phyloP scores from a whole-genome alignment of 2,329 filamentous ascomycete species.

The Fusarium oligoseptatum region DNA sequence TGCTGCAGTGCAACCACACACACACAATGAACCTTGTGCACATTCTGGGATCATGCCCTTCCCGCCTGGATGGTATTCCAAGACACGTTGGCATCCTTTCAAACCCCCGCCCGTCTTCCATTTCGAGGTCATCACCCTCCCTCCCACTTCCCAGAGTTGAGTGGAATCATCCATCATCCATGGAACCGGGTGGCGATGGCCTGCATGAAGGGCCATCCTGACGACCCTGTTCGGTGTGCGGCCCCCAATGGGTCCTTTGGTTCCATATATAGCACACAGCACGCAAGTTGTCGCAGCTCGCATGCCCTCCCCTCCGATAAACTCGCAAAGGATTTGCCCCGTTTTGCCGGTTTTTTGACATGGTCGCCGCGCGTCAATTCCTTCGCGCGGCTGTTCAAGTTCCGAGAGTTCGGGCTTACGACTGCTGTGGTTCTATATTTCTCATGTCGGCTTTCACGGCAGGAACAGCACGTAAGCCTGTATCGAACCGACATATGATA shows the following conservation, averaged over 20 bases:
- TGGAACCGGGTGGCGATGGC: not conserved
- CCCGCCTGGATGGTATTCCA: slow-evolving; percentile 18
- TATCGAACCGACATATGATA: not conserved
- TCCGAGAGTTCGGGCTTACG: not conserved
- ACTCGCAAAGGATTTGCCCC: slow-evolving; percentile 1
- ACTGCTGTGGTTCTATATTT: not conserved
- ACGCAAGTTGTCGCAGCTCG: not conserved
- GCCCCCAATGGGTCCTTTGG: not conserved
- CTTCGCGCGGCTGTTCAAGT: slow-evolving; percentile 13
- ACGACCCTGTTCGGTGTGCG: not conserved
- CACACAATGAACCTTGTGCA: not conserved
- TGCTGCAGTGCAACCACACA: slow-evolving; percentile 33
- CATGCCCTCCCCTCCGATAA: not conserved
- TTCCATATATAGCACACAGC: slow-evolving; percentile 9
- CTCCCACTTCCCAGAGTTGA: not conserved
- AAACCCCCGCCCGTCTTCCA: slow-evolving; percentile 2
- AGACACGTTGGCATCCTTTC: slow-evolving; percentile 17
- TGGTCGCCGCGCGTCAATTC: slow-evolving; percentile 8
- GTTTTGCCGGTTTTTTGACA: slow-evolving; percentile 4
- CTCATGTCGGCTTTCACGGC: not conserved
- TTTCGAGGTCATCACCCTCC: slow-evolving; percentile 13
- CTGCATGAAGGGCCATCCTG: not conserved
- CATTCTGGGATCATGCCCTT: slow-evolving; percentile 9
- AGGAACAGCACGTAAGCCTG: not conserved
- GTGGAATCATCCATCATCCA: not conserved